Base-by-base conservation (phyloP, 1,284 basidiomycete genomes). In the Neonothopanus nambi region DNA sequence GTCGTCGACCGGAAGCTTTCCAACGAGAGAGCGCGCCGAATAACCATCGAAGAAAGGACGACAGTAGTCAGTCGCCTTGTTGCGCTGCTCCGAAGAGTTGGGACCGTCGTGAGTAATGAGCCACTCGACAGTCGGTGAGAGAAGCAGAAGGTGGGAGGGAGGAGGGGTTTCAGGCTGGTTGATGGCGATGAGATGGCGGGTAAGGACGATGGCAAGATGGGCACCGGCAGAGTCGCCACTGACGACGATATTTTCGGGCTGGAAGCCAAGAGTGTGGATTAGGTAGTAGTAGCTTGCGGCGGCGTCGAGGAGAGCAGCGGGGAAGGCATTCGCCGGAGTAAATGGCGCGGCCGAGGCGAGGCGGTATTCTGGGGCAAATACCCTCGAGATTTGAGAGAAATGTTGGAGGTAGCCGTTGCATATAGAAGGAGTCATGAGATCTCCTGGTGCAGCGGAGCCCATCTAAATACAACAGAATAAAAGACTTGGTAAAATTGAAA, bases 161-260 rank as follows among this genome's bases (percentile, higher is more conserved):
- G 51, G 48, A 8, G 62, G 60, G n/a, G n/a, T n/a, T n/a, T n/a
- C n/a, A n/a, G n/a, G n/a, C 52, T 55, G 51, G 43, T 52, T 42
- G 15, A 48, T 9, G 8, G 60, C n/a, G n/a, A n/a, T n/a, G n/a
- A n/a, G n/a, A n/a, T n/a, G n/a, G n/a, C n/a, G n/a, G n/a, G n/a
- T n/a, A n/a, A n/a, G n/a, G n/a, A n/a, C n/a, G n/a, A n/a, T n/a
- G n/a, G n/a, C n/a, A n/a, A n/a, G n/a, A n/a, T n/a, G n/a, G n/a
- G n/a, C n/a, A n/a, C n/a, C n/a, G n/a, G n/a, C n/a, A 5, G 78
- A 81, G 60, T 87, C 84, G 1, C 85, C 87, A 1, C 61, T 66
- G 1, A 88, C 44, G 44, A 85, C 67, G 55, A 89, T 78, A 60
- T 85, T 72, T 7, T 68, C 59, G 11, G 80, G 73, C 1, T 61